Base-by-base conservation (phyloP, 441 rosid species). In the Codiaeum variegatum region DNA sequence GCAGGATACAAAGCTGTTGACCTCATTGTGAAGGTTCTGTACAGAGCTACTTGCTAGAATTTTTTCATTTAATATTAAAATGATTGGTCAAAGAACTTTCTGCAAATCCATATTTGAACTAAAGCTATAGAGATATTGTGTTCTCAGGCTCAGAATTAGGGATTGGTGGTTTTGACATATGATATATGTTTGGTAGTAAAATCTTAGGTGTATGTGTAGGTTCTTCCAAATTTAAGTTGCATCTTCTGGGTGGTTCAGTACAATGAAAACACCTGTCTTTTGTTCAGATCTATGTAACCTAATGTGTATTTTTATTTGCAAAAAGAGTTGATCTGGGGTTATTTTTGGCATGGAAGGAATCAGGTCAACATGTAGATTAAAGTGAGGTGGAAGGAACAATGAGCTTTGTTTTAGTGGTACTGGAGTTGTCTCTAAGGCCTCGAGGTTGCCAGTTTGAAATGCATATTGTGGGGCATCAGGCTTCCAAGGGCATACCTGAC, bases 1-100 rank as follows among this genome's bases (percentile, higher is more conserved):
- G 88, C 97, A 51, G 98, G 91, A 29, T 95, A 92, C 84, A 95
- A 91, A 76, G 99, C 99, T 74, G 83, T 92, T n/a, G 91, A 93
- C 82, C 87, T 88, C 73, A 90, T 95, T 59, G 94, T 88, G 65
- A 86, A 91, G 94, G 98, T 92, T 68, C 21, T 70, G 59, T 71
- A 18, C 47, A 11, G 44, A 26, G 51, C 15, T 23, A 40, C 32
- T 42, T 67, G 38, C 31, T 16, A 36, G 23, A 32, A 56, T 66
- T 19, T 36, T 71, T 58, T 15, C 59, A 31, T 68, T 63, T 31
- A 40, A 28, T 46, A 12, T 21, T 66, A 32, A 16, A 66, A 28
- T 28, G 13, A 16, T 65, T 51, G 34, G 15, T 32, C 16, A 2
- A 2, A 56, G 10, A 59, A 59, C 36, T 29, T 29, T 6, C 29